Base-by-base conservation (phyloP, 2,329 filamentous ascomycete genomes). In the Cryphonectria carpinicola region DNA sequence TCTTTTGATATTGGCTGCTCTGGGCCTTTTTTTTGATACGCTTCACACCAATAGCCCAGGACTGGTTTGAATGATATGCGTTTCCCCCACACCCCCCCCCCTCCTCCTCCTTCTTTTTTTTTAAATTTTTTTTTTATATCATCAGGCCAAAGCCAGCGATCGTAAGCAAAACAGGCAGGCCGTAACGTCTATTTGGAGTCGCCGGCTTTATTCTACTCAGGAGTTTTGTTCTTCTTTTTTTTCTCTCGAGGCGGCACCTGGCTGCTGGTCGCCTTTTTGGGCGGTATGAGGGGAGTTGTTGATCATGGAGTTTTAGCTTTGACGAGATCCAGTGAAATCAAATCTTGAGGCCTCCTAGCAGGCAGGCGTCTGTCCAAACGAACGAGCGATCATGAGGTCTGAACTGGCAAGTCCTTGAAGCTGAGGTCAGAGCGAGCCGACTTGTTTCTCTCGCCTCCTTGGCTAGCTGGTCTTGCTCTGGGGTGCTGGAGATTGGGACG, bases 11-110 rank as follows among this genome's bases (percentile, higher is more conserved):
- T 37, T 68, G 28, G 60, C 32, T 4, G 35, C 41, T 3, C 35
- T 68, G 22, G 46, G 28, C n/a, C 37, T 68, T 11, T 43, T 43
- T 39, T 62, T 68, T 46, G n/a, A 32, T 43, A n/a, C 54, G 58
- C 46, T 58, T 39, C 52, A 43, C 46, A n/a, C n/a, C 43, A 4
- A 25, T 35, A 35, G 65, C 25, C 14, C 6, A 37, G 41, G 19
- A 4, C 13, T 35, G 62, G 19, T 65, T 37, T 37, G n/a, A 65
- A 7, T 3, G 8, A 25, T n/a, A 11, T 39, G 37, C 37, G 37
- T 39, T 39, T 37, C 28, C 28, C 28, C 28, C 28, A 28, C 1
- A 1, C 37, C 37, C 37, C 37, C 37, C 32, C 32, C 32, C 32
- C 32, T 4, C 4, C 4, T 32, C 4, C 4, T 61, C n/a, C 58